Conservation (phyloP, 768 basidiomycete genomes). For the Naganishia antarctica region DNA sequence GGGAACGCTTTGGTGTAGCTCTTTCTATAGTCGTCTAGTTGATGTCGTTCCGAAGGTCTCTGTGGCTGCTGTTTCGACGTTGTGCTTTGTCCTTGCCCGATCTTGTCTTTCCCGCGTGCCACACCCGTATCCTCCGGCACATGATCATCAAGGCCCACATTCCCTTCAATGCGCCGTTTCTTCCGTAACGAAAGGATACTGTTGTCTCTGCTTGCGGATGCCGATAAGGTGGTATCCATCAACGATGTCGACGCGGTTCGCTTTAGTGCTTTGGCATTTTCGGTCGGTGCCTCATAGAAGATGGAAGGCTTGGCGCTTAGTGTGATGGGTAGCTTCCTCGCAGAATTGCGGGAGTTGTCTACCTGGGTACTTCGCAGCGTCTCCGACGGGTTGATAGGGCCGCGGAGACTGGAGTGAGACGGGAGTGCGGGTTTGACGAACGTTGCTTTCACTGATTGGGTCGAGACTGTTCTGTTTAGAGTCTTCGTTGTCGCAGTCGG, state of each 20-base stretch:
- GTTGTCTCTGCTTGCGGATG: neutral
- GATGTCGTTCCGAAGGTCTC: conserved; percentile 9
- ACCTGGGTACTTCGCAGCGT: neutral
- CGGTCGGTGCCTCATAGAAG: conserved; percentile 27
- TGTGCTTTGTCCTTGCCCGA: conserved; percentile 4
- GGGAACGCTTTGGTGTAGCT: conserved; percentile 87
- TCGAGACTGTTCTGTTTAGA: neutral
- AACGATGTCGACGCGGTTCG: conserved; percentile 3
- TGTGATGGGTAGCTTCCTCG: neutral
- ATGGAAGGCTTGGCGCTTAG: conserved; percentile 18
- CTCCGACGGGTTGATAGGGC: neutral
- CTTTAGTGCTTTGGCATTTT: conserved; percentile 13
- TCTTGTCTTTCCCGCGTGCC: neutral
- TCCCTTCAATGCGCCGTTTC: conserved; percentile 4
- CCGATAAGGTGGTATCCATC: conserved; percentile 13
- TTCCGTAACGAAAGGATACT: neutral
- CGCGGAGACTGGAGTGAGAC: neutral
- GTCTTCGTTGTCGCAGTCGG: neutral
- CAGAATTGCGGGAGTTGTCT: neutral
- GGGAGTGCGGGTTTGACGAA: conserved; percentile 11
- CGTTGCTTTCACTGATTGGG: conserved; percentile 1
- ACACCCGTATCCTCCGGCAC: conserved; percentile 11
- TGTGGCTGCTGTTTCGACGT: conserved; percentile 17
- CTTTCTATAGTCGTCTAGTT: conserved; percentile 60
- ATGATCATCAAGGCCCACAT: conserved; percentile 20